Evolutionary conservation across 257 asterid species (phyloP).

Genomic region (Nicotiana sylvestris): DNA sequence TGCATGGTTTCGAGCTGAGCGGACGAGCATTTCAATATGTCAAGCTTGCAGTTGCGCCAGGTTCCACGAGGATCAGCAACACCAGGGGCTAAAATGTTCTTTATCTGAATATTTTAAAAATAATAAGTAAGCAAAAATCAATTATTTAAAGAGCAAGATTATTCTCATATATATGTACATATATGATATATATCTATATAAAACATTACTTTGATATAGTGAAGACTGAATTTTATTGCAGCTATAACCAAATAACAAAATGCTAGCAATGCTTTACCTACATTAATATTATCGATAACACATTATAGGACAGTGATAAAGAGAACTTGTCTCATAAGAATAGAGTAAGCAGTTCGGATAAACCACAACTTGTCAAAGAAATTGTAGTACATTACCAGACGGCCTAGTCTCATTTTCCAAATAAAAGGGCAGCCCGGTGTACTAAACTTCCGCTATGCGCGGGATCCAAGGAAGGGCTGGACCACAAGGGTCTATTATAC

Average conservation of each 20-base stretch:
- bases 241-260: background rate
- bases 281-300: too few relatives aligned
- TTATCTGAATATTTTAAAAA: slow-evolving; percentile 27
- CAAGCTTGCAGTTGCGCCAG: slow-evolving; percentile 60
- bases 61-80: slow-evolving; percentile 54
- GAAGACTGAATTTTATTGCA: background rate
- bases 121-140: background rate
- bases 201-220: background rate
- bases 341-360: background rate
- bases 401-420: background rate
- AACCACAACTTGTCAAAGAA: background rate
- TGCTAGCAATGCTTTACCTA: background rate
- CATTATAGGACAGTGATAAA: background rate
- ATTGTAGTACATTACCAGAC: too few relatives aligned
- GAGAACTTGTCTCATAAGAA: background rate
- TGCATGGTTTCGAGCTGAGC: slow-evolving; percentile 48
- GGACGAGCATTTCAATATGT: slow-evolving; percentile 47
- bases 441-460: too few relatives aligned
- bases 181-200: background rate
- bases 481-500: too few relatives aligned
- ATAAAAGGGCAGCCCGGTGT: too few relatives aligned
- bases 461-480: too few relatives aligned
- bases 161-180: background rate
- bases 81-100: slow-evolving; percentile 56
- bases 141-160: background rate